Evolutionary conservation across 1,284 basidiomycete genomes (phyloP).

Genomic region (Ustilago xerochloae): DNA sequence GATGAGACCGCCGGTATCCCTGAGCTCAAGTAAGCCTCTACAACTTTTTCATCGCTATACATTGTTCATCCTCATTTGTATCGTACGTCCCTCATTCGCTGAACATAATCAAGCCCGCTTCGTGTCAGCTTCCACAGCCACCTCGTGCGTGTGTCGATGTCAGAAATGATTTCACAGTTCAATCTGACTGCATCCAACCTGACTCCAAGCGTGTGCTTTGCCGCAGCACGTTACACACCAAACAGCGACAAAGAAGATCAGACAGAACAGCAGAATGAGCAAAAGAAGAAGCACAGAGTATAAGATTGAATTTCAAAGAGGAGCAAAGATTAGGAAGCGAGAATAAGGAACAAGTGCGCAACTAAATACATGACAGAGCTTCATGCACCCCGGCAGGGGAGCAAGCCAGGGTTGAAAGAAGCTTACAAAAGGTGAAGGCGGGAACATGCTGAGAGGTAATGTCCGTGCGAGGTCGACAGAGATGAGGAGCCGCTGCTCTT

Average conservation of each 20-base stretch:
- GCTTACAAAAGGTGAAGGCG: background rate
- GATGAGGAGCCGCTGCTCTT: background rate
- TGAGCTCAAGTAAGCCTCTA: slow-evolving; percentile 21
- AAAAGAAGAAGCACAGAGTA: background rate
- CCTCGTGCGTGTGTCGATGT: no score
- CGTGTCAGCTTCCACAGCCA: no score
- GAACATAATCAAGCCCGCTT: background rate
- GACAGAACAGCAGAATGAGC: background rate
- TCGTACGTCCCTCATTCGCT: background rate
- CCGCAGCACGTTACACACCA: background rate
- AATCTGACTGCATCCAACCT: no score
- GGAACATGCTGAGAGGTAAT: background rate
- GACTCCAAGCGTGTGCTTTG: background rate
- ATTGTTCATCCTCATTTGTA: background rate
- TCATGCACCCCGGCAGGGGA: background rate
- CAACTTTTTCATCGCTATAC: background rate
- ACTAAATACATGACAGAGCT: slow-evolving; percentile 16
- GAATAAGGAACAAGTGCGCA: background rate
- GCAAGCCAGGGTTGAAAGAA: background rate
- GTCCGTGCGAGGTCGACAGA: slow-evolving; percentile 1
- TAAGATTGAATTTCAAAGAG: slow-evolving; percentile 3
- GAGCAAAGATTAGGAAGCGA: background rate
- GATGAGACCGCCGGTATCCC: slow-evolving; percentile 88
- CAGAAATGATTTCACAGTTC: no score
- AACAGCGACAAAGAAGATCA: background rate